Conservation (phyloP, 306 rosid species). For the Lablab purpureus region DNA sequence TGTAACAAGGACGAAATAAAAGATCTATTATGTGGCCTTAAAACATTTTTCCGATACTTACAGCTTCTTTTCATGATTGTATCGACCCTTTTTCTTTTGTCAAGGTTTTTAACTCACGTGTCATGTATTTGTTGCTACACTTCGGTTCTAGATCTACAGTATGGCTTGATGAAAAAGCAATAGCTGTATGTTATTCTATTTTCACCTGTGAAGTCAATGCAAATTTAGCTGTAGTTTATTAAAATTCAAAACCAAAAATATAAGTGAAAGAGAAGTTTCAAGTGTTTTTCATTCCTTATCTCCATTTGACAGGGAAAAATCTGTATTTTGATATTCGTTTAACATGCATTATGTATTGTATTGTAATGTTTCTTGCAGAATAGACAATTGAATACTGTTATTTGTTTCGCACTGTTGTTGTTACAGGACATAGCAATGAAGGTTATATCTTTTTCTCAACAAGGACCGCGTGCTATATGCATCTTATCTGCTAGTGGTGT, state of each 20-base stretch:
- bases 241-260: background rate
- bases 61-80: background rate
- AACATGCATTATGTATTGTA: background rate
- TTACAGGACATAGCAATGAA: slow-evolving; percentile 75
- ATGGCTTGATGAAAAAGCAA: background rate
- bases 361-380: background rate
- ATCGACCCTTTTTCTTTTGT: background rate
- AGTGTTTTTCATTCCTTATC: background rate
- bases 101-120: background rate
- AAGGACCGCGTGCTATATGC: slow-evolving; percentile 79
- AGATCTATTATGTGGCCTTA: background rate
- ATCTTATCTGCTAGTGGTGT: slow-evolving; percentile 75
- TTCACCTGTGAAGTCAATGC: background rate
- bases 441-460: slow-evolving; percentile 71
- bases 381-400: slow-evolving; percentile 9
- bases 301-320: slow-evolving; percentile 1
- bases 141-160: background rate
- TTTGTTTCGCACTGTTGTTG: slow-evolving; percentile 37
- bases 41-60: background rate
- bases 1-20: background rate
- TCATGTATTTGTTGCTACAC: background rate
- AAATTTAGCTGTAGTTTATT: background rate
- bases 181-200: background rate
- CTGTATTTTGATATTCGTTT: background rate
- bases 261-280: background rate